A percentile compares a stretch with the other conserved stretches of the same genome.
phyloP scores from a whole-genome alignment of 257 asterid genomes.

The Primulina huaijiensis region DNA sequence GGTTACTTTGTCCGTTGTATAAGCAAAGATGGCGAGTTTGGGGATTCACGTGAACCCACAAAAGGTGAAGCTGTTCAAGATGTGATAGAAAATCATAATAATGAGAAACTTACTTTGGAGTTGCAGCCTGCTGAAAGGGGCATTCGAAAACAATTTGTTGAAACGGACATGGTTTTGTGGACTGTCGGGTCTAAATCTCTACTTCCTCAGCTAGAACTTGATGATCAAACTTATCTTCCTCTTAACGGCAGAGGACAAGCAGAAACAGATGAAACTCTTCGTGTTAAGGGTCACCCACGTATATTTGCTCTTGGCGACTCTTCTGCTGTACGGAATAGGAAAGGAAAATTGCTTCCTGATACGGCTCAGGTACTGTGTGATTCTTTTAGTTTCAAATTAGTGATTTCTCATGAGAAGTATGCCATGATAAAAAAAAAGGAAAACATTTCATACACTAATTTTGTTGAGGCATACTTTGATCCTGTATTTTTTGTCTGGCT shows the following conservation, averaged over 20 bases:
- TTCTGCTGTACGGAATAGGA: constrained; percentile 70
- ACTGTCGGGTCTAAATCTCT: constrained; percentile 85
- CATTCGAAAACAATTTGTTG: constrained; percentile 43
- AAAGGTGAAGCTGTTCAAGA: constrained; percentile 31
- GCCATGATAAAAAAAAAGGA: neutral
- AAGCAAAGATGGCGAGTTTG: constrained; percentile 39
- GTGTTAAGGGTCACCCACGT: constrained; percentile 91
- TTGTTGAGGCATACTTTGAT: constrained; percentile 5
- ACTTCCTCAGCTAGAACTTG: constrained; percentile 55
- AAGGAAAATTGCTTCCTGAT: constrained; percentile 81
- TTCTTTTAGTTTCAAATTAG: constrained; percentile 18
- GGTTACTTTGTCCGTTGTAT: constrained; percentile 78
- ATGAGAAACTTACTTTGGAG: constrained; percentile 52
- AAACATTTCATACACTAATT: neutral
- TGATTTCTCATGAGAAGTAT: constrained; percentile 9
- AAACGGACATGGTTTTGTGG: constrained; percentile 86
- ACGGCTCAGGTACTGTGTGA: constrained; percentile 77
- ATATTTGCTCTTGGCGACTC: constrained; percentile 95
- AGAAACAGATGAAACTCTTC: constrained; percentile 97
- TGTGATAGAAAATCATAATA: constrained; percentile 31
- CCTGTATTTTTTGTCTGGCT: constrained; percentile 18
- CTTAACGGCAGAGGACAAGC: constrained; percentile 88
- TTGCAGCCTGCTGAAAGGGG: constrained; percentile 83
- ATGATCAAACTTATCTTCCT: constrained; percentile 53
- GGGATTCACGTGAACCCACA: constrained; percentile 27